These are phyloP conservation scores for Paramyrothecium roridum DNA, from an alignment of 2,329 filamentous ascomycete genomes.

Conservation along the genomic window DNA sequence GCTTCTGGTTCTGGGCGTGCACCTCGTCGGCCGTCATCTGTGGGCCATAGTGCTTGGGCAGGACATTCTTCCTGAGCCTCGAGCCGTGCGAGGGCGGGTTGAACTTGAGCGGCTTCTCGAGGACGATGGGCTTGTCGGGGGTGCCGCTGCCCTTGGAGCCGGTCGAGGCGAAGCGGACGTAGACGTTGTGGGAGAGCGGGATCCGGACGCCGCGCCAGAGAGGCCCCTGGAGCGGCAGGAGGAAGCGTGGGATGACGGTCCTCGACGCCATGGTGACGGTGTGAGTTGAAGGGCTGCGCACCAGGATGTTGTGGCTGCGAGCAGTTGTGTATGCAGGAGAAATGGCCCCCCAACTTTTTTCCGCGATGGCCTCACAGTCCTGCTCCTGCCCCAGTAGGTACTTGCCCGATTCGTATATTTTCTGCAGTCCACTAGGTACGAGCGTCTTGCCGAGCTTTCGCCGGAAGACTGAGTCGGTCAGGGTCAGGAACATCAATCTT, in stretches of 20 bases:
- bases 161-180: conserved; percentile 30
- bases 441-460: too few relatives aligned
- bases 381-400: background rate
- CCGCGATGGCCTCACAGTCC: background rate
- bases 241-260: conserved; percentile 61
- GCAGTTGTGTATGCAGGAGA: background rate
- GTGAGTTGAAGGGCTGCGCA: background rate
- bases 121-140: conserved; percentile 59
- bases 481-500: background rate
- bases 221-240: conserved; percentile 60
- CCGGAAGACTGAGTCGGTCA: too few relatives aligned
- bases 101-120: conserved; percentile 87
- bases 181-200: conserved; percentile 29
- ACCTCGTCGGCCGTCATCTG: conserved; percentile 63
- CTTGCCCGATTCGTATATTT: background rate
- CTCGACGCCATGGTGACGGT: conserved; percentile 39
- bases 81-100: conserved; percentile 87
- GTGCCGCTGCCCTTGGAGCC: conserved; percentile 4
- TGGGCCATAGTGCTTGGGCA: conserved; percentile 72
- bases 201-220: conserved; percentile 48
- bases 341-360: background rate
- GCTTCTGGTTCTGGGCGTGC: conserved; percentile 61
- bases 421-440: too few relatives aligned
- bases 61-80: conserved; percentile 53
- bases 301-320: background rate